A percentile compares a stretch with the other conserved stretches of the same genome.
These are phyloP conservation scores for Hypoxylon crocopeplum DNA, from an alignment of 495 filamentous ascomycete genomes.

Conservation along the genomic window DNA sequence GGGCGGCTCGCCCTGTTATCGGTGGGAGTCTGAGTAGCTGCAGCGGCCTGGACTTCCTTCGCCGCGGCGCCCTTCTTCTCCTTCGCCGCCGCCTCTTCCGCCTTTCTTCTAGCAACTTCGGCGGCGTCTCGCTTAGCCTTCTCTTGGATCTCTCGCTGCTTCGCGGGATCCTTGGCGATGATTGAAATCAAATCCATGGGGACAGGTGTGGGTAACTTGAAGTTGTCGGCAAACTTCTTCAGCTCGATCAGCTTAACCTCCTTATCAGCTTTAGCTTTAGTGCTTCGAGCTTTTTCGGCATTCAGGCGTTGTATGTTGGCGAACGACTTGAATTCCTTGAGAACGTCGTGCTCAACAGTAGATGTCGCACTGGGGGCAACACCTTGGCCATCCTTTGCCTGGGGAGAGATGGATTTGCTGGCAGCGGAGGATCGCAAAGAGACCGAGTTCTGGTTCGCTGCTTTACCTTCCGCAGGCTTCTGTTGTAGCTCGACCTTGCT, in stretches of 20 bases:
- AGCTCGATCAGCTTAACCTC: conserved; percentile 90
- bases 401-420: conserved; percentile 48
- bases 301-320: conserved; percentile 61
- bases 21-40: conserved; percentile 22
- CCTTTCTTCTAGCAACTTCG: conserved; percentile 57
- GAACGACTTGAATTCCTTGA: conserved; percentile 83
- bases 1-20: conserved; percentile 41
- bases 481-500: conserved; percentile 38
- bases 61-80: conserved; percentile 48
- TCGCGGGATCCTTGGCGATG: conserved; percentile 90
- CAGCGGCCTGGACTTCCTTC: conserved; percentile 47
- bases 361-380: conserved; percentile 67
- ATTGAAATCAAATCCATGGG: conserved; percentile 92
- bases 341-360: conserved; percentile 79
- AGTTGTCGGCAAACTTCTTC: conserved; percentile 91
- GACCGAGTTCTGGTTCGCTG: conserved; percentile 38
- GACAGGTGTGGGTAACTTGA: conserved; percentile 91
- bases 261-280: conserved; percentile 81
- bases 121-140: conserved; percentile 75
- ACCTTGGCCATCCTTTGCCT: conserved; percentile 46
- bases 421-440: conserved; percentile 42
- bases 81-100: conserved; percentile 43
- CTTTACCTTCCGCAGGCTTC: conserved; percentile 45
- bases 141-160: conserved; percentile 91
- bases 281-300: conserved; percentile 73